Base-by-base conservation (phyloP, 176 grass and related monocot genomes). In the Elaeis guineensis region DNA sequence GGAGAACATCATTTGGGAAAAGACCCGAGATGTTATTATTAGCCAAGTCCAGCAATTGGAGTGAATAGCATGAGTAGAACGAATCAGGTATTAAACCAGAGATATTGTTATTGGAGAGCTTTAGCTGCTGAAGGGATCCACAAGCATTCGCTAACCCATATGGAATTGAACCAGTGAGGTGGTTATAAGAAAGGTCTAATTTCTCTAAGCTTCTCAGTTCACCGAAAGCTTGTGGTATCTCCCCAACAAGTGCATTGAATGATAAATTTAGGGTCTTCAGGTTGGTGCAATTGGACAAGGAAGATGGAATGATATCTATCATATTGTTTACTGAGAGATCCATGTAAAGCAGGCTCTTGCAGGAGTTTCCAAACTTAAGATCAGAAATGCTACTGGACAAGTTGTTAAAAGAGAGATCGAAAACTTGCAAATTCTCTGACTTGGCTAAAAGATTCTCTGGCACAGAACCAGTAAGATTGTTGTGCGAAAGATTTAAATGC, bases 381-480 rank as follows among this genome's bases (percentile, higher is more conserved):
- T 24, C 60, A 11, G 84, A 77, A 12, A 90, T 64, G 56, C 77
- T 58, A 0, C 92, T 87, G 3, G 86, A 96, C 1, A 96, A 60
- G 72, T 96, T 96, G 81, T 96, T 96, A 26, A 68, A 75, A 1
- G 91, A 84, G 51, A 90, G 77, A 80, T 96, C 91, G 19, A 96
- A 62, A 18, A 63, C 57, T 52, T 25, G 75, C 49, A 96, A 81
- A 57, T 23, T 72, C 26, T 66, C 17, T 20, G 77, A 73, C 57
- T 57, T 60, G 30, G 61, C 19, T 17, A 95, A 51, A 21, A 95
- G 58, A 0, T 29, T 69, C 44, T 11, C 50, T 0, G 83, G 83
- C 0, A 90, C 66, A 54, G 54, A 62, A 25, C 86, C 91, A 59
- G 83, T 85, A 44, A 96, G 70, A 75, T 96, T 96, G 80, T 75